Evolutionary conservation across 1,284 basidiomycete genomes (phyloP).

Genomic region (Vanrija sp.): DNA sequence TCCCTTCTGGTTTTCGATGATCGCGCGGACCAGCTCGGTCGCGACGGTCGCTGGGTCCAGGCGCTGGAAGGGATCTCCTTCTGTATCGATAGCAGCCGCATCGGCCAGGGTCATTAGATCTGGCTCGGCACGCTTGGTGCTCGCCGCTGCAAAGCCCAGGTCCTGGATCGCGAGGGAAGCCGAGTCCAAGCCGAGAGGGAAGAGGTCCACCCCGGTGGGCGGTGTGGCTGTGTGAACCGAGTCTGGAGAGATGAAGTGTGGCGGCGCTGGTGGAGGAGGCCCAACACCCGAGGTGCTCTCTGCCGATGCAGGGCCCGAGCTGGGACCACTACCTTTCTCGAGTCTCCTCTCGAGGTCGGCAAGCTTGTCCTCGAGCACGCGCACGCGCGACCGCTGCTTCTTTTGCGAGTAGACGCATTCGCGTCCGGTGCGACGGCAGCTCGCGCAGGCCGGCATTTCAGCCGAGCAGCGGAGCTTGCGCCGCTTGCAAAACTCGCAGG

Average conservation of each 20-base stretch:
- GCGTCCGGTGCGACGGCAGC: conserved; percentile 34
- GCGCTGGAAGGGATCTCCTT: conserved; percentile 26
- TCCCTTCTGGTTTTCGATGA: conserved; percentile 29
- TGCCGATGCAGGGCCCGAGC: background rate
- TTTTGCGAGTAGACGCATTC: conserved; percentile 48
- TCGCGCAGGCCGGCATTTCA: conserved; percentile 38
- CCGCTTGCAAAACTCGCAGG: conserved; percentile 50
- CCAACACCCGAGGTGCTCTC: background rate
- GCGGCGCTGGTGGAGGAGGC: background rate
- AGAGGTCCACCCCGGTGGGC: conserved; percentile 5
- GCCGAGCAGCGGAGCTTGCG: conserved; percentile 48
- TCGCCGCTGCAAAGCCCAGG: background rate
- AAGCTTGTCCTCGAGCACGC: conserved; percentile 43
- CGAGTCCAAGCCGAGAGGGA: conserved; percentile 4
- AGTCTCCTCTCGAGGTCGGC: conserved; percentile 38
- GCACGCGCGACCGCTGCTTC: conserved; percentile 42
- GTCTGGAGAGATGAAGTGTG: background rate
- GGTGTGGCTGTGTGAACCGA: background rate
- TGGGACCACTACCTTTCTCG: conserved; percentile 1
- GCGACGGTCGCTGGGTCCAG: conserved; percentile 28
- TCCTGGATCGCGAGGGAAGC: conserved; percentile 7
- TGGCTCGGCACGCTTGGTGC: conserved; percentile 23
- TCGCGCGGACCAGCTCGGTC: conserved; percentile 28
- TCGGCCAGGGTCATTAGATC: conserved; percentile 49
- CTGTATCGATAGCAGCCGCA: conserved; percentile 37